A percentile compares a stretch with the other conserved stretches of the same genome.
phyloP scores from a whole-genome alignment of 1,284 basidiomycete genomes.

The Cryptococcus amylolentus region DNA sequence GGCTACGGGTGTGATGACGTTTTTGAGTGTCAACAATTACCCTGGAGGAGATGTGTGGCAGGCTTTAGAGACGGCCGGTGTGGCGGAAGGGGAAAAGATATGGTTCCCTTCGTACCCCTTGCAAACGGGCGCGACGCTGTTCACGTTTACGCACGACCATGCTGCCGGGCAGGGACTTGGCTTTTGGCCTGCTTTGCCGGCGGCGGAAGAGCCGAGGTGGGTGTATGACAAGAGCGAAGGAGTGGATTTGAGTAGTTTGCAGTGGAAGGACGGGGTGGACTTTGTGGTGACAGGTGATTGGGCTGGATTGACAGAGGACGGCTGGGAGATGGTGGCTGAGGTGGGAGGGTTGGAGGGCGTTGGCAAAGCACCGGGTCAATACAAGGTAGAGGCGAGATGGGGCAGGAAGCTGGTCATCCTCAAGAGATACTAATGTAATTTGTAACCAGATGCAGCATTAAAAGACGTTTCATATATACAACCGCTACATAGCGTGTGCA shows the following conservation, averaged over 20 bases:
- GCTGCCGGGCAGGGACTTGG: slow-evolving; percentile 51
- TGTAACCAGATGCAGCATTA: background rate
- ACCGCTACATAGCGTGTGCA: background rate
- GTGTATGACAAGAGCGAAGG: slow-evolving; percentile 75
- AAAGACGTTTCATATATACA: background rate
- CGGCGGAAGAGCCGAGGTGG: slow-evolving; percentile 52
- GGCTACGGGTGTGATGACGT: slow-evolving; percentile 57
- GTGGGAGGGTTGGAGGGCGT: slow-evolving; percentile 23
- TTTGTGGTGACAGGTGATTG: slow-evolving; percentile 37
- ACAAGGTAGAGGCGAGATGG: slow-evolving; percentile 12
- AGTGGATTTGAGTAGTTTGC: slow-evolving; percentile 49
- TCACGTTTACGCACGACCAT: slow-evolving; percentile 64
- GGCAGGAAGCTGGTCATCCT: slow-evolving; percentile 12
- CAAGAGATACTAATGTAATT: background rate
- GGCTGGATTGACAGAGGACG: slow-evolving; percentile 1
- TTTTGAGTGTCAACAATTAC: slow-evolving; percentile 73
- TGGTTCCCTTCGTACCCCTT: slow-evolving; percentile 43
- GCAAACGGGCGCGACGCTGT: slow-evolving; percentile 86
- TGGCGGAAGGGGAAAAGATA: slow-evolving; percentile 14
- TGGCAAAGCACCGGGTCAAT: slow-evolving; percentile 8
- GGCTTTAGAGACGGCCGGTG: slow-evolving; percentile 55
- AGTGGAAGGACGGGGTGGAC: slow-evolving; percentile 31
- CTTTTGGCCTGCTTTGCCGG: slow-evolving; percentile 8
- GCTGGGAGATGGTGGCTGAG: slow-evolving; percentile 22
- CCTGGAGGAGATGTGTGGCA: slow-evolving; percentile 78